Evolutionary conservation across 1,139 yeast genomes (phyloP).

Genomic region (Suhomyces maxii): DNA sequence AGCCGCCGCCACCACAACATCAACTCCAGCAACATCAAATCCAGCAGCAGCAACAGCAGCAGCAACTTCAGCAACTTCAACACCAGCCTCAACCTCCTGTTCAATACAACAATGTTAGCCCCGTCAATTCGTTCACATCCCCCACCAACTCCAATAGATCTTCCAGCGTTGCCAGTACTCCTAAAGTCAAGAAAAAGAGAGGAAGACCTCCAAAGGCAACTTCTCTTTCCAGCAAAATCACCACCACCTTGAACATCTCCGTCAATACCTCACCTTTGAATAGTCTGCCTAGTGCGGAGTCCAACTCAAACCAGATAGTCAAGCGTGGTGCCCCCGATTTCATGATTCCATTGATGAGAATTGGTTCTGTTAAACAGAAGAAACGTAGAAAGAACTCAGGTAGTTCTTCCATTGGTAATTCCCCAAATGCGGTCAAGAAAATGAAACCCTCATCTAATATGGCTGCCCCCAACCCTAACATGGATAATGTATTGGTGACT

Average conservation of each 20-base stretch:
- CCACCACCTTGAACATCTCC: conserved; percentile 45
- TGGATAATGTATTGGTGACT: conserved; percentile 19
- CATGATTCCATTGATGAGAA: conserved; percentile 50
- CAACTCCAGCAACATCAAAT: neutral
- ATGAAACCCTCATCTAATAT: conserved; percentile 3
- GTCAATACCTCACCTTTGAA: conserved; percentile 34
- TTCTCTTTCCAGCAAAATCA: conserved; percentile 40
- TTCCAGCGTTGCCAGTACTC: conserved; percentile 8
- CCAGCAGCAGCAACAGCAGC: neutral
- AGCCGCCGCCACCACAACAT: neutral
- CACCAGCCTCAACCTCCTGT: neutral
- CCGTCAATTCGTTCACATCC: neutral
- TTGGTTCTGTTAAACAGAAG: conserved; percentile 29
- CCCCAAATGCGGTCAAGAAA: conserved; percentile 8
- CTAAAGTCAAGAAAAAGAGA: conserved; percentile 40
- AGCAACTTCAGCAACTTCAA: neutral
- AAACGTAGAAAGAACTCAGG: conserved; percentile 15
- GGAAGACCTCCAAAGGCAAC: conserved; percentile 52
- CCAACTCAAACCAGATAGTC: conserved; percentile 36
- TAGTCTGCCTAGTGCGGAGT: conserved; percentile 29
- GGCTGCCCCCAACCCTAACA: conserved; percentile 4
- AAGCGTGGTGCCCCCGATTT: conserved; percentile 48
- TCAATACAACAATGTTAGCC: neutral
- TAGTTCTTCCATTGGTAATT: conserved; percentile 7
- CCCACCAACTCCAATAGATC: neutral